Percentiles rank a stretch among this genome's conserved stretches.
These are phyloP conservation scores for Hypsizygus marmoreus DNA, from an alignment of 768 basidiomycete species.

Conservation along the genomic window DNA sequence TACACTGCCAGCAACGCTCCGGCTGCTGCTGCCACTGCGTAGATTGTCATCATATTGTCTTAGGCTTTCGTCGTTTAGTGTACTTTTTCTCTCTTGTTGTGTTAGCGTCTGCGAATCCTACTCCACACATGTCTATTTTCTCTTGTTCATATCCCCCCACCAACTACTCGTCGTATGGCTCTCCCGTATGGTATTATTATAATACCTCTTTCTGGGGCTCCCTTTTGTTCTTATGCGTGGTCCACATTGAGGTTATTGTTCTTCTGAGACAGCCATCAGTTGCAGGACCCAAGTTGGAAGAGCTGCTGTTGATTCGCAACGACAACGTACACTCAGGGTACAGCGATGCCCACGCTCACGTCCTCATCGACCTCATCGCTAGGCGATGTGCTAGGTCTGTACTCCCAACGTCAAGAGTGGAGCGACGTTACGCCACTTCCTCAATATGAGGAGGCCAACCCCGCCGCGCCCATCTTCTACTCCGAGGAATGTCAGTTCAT, in stretches of 20 bases:
- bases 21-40: conserved; percentile 36
- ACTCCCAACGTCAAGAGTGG: conserved; percentile 74
- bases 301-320: no score
- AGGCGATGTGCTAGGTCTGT: conserved; percentile 35
- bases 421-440: conserved; percentile 74
- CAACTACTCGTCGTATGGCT: not conserved
- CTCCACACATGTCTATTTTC: not conserved
- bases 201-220: no score
- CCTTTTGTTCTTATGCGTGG: no score
- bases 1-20: conserved; percentile 65
- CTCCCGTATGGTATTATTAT: conserved; percentile 1
- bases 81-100: conserved; percentile 13
- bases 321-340: no score
- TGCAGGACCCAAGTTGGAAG: no score
- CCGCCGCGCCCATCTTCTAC: conserved; percentile 93
- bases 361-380: conserved; percentile 5
- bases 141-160: conserved; percentile 5
- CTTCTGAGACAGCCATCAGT: not conserved
- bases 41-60: conserved; percentile 19
- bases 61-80: conserved; percentile 15
- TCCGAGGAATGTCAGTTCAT: conserved; percentile 74
- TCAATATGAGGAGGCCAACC: conserved; percentile 78
- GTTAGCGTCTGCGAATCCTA: conserved; percentile 10
- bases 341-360: conserved; percentile 13
- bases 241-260: no score